Base-by-base conservation (phyloP, 169 alveolate species). In the Cyclospora cayetanensis region DNA sequence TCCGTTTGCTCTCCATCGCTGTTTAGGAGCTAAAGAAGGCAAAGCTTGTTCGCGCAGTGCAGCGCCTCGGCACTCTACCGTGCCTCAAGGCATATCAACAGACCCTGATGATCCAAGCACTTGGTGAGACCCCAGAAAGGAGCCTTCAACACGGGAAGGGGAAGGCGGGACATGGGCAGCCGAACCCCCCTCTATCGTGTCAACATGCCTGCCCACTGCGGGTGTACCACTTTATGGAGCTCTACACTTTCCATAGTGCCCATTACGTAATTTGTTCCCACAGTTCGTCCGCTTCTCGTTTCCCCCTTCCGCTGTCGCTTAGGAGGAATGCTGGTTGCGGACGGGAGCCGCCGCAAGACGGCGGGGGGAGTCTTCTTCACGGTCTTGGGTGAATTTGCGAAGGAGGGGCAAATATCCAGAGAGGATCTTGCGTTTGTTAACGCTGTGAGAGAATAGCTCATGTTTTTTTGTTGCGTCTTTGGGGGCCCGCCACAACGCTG, bases 301-400 rank as follows among this genome's bases (percentile, higher is more conserved):
- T 34, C 27, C 41, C 18, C 18, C 18, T 50, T 50, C 60, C 18
- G 60, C 18, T 9, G 60, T 50, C 60, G 5, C 4, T 35, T 68
- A 90, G 98, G 98, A 0, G 98, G 98, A 9, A 95, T 97, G 91
- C 72, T 95, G 85, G 93, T 97, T 35, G 97, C 96, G 7, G 98
- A 96, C 83, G 97, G 97, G 34, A 86, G 94, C 70, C 94, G 98
- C 25, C 95, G 93, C 79, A 95, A 97, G 70, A 97, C 97, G 12
- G 94, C 96, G 2, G 98, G 98, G 1, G 98, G 98, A 0, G 96
- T 97, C 34, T 97, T 97, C 90, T 97, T 96, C 93, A 94, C 96
- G 68, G 93, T 97, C 31, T 93, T 97, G 83, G 94, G 95, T 55
- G 96, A 97, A 76, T 87, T 96, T 93, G 95, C 95, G 63, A 74